Conservation (phyloP, 2,329 filamentous ascomycete genomes). For the Fusarium sp. region DNA sequence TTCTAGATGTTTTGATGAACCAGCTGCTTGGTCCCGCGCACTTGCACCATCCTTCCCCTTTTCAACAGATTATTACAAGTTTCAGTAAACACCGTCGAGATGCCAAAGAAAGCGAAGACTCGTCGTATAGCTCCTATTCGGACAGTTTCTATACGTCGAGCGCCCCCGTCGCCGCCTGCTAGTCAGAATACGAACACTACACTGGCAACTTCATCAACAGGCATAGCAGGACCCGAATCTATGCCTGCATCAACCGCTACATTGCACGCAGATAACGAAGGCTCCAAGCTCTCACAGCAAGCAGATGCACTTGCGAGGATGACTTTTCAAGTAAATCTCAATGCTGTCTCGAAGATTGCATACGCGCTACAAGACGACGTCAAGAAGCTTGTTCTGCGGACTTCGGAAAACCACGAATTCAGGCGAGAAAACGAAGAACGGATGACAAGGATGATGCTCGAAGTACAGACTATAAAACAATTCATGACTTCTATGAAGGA, state of each 20-base stretch:
- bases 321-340: constrained; percentile 53
- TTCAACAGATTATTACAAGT: not conserved
- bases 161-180: constrained; percentile 4
- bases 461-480: constrained; percentile 49
- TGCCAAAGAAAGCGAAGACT: constrained; percentile 17
- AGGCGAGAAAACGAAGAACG: constrained; percentile 47
- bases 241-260: not conserved
- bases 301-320: constrained; percentile 52
- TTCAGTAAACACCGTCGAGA: not conserved
- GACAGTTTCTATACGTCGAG: not conserved
- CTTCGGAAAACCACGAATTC: constrained; percentile 46
- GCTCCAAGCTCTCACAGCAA: constrained; percentile 37
- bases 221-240: not conserved
- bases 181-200: constrained; percentile 9
- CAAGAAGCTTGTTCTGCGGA: constrained; percentile 41
- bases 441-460: constrained; percentile 46
- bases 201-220: not conserved
- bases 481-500: constrained; percentile 36
- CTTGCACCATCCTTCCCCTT: not conserved
- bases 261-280: not conserved
- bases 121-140: constrained; percentile 32
- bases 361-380: constrained; percentile 49
- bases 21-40: not conserved
- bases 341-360: constrained; percentile 44
- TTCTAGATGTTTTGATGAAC: not conserved